These are phyloP conservation scores for Ceratobasidium sp. DNA, from an alignment of 1,284 basidiomycete genomes.

Conservation along the genomic window DNA sequence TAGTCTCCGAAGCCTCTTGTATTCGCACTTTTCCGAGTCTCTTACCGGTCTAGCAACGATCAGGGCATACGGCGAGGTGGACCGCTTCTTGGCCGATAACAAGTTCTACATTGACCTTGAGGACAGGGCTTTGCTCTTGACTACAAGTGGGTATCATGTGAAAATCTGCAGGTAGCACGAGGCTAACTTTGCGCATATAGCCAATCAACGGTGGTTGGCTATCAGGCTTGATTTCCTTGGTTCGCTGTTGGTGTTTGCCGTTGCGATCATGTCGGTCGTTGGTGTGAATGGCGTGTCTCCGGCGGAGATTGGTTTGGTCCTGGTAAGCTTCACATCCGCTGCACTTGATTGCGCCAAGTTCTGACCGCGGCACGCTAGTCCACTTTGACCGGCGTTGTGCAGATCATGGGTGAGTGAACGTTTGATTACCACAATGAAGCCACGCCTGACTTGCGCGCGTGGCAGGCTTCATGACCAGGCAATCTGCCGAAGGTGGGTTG, in stretches of 20 bases:
- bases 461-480: slow-evolving; percentile 63
- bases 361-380: slow-evolving; percentile 48
- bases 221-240: slow-evolving; percentile 89
- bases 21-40: slow-evolving; percentile 84
- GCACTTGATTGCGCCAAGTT: slow-evolving; percentile 22
- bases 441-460: slow-evolving; percentile 60
- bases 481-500: slow-evolving; percentile 77
- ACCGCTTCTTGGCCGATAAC: slow-evolving; percentile 75
- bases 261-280: slow-evolving; percentile 82
- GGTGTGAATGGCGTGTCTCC: slow-evolving; percentile 81
- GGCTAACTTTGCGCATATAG: slow-evolving; percentile 68
- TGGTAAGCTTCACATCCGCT: slow-evolving; percentile 64
- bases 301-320: slow-evolving; percentile 78
- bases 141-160: slow-evolving; percentile 57
- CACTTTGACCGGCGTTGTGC: slow-evolving; percentile 29
- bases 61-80: slow-evolving; percentile 74
- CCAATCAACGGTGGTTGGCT: slow-evolving; percentile 66
- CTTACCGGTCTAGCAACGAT: slow-evolving; percentile 81
- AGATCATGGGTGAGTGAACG: slow-evolving; percentile 56
- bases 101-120: slow-evolving; percentile 81
- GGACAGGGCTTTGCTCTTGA: slow-evolving; percentile 71
- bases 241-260: slow-evolving; percentile 77
- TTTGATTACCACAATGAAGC: slow-evolving; percentile 57
- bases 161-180: slow-evolving; percentile 77
- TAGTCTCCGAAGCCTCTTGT: slow-evolving; percentile 71